phyloP scores from a whole-genome alignment of 2,329 filamentous ascomycete species.

The Fusarium nelsonii region DNA sequence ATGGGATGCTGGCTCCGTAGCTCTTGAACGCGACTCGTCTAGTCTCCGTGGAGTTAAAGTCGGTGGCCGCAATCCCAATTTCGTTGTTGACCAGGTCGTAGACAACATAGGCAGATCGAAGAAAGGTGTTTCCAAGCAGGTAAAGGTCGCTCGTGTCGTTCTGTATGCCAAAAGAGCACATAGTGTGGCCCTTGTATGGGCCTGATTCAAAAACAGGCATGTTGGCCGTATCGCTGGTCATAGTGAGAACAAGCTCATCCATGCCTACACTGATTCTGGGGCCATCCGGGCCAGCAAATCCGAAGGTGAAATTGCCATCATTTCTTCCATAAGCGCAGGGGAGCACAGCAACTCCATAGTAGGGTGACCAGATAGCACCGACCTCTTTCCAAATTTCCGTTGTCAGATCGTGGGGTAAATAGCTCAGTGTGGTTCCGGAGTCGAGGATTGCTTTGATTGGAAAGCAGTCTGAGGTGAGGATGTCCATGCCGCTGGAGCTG shows the following conservation, averaged over 20 bases:
- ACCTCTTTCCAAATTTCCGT: conserved; percentile 66
- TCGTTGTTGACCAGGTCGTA: conserved; percentile 71
- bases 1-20: conserved; percentile 63
- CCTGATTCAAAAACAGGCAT: conserved; percentile 56
- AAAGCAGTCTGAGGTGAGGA: conserved; percentile 56
- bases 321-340: conserved; percentile 63
- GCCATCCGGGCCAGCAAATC: conserved; percentile 62
- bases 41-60: conserved; percentile 65
- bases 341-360: conserved; percentile 58
- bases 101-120: conserved; percentile 71
- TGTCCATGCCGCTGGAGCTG: conserved; percentile 64
- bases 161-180: conserved; percentile 70
- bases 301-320: conserved; percentile 66
- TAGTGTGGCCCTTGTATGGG: conserved; percentile 58
- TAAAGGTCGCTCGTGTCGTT: conserved; percentile 59
- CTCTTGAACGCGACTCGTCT: conserved; percentile 65
- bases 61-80: conserved; percentile 65
- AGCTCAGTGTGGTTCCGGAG: conserved; percentile 79
- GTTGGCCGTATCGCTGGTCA: conserved; percentile 51
- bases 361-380: conserved; percentile 61
- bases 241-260: conserved; percentile 67
- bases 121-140: conserved; percentile 69
- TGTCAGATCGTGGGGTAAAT: conserved; percentile 73
- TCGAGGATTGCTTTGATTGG: conserved; percentile 76
- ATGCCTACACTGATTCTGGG: conserved; percentile 65